phyloP scores from a whole-genome alignment of 352 stramenopile genomes.

The Phytophthora foliorum region DNA sequence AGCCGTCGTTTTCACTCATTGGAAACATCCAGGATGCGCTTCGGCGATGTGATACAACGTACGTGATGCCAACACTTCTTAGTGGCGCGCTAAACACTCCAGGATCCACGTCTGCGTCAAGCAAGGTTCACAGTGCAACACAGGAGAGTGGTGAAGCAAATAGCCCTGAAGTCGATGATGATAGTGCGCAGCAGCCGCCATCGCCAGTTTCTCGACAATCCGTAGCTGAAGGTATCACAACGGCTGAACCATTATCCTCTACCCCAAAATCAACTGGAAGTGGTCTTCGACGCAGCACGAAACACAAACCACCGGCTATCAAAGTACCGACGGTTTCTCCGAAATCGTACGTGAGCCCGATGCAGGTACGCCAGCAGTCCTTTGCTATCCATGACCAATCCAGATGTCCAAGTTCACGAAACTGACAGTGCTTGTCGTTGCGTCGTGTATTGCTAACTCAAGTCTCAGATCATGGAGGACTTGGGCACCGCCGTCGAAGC shows the following conservation, averaged over 20 bases:
- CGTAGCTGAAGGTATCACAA: not conserved
- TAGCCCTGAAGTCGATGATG: conserved; percentile 1
- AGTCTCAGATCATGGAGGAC: conserved; percentile 75
- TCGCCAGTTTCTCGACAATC: not conserved
- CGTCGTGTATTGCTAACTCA: not conserved
- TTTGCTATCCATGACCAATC: conserved; percentile 15
- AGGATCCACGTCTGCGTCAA: not conserved
- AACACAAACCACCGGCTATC: conserved; percentile 50
- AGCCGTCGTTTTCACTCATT: conserved; percentile 77
- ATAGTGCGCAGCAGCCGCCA: not conserved
- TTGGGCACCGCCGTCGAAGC: conserved; percentile 45
- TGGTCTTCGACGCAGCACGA: conserved; percentile 1
- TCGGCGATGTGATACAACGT: conserved; percentile 72
- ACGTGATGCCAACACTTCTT: conserved; percentile 44
- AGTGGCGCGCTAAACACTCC: not conserved
- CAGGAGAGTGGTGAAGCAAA: not conserved
- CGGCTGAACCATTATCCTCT: conserved; percentile 1
- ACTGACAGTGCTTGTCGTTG: conserved; percentile 8
- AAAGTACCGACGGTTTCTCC: conserved; percentile 42
- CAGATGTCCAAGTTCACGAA: conserved; percentile 2
- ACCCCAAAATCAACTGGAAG: conserved; percentile 12
- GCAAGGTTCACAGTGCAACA: not conserved
- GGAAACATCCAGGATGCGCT: conserved; percentile 80
- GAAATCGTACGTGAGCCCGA: conserved; percentile 56
- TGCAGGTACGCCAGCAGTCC: conserved; percentile 51